Percentiles rank a stretch among this genome's conserved stretches.
Evolutionary conservation across 2,329 filamentous ascomycete species (phyloP).

Genomic region (Fusarium subglutinans): DNA sequence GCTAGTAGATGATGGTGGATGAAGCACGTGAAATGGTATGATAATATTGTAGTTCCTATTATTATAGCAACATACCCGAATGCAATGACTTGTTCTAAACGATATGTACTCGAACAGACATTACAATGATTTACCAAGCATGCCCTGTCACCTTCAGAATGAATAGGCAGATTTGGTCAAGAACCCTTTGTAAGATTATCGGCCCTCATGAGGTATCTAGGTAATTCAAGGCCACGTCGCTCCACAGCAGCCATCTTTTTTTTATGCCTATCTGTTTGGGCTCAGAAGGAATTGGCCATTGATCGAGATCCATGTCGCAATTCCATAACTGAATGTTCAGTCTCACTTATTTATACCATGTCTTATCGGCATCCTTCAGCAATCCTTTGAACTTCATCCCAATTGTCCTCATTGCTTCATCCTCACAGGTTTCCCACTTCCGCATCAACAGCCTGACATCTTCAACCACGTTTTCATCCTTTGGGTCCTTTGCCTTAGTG

Average conservation of each 20-base stretch:
- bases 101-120: background rate
- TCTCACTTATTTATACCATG: background rate
- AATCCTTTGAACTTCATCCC: background rate
- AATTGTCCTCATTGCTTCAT: conserved; percentile 9
- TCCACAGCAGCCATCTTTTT: background rate
- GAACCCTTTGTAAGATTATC: background rate
- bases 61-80: conserved; percentile 1
- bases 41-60: conserved; percentile 28
- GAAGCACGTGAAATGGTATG: conserved; percentile 26
- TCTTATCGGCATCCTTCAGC: background rate
- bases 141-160: background rate
- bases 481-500: background rate
- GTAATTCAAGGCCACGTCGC: background rate
- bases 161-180: background rate
- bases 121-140: accelerated
- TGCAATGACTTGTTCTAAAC: background rate
- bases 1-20: conserved; percentile 23
- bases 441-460: conserved; percentile 11
- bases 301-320: background rate
- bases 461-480: background rate
- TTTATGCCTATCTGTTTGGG: background rate
- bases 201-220: background rate
- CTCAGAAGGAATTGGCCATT: too few species aligned
- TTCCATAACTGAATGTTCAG: background rate
- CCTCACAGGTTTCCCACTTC: conserved; percentile 12